Conservation (phyloP, 2,329 filamentous ascomycete species). For the Botrytis squamosa region DNA sequence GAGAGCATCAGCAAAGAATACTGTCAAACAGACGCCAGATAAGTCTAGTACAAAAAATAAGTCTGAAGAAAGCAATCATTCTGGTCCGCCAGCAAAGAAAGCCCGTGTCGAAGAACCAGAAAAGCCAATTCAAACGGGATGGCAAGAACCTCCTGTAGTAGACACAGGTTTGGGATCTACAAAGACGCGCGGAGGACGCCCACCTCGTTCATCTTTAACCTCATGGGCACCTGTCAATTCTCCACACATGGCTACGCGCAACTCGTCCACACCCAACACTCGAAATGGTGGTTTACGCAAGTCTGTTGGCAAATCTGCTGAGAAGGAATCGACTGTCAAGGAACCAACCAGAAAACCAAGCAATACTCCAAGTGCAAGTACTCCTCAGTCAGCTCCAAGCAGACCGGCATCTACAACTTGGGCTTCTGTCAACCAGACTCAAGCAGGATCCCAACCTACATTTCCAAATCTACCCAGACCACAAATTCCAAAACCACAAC, state of each 20-base stretch:
- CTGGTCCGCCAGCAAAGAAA: slow-evolving; percentile 29
- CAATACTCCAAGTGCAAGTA: slow-evolving; percentile 8
- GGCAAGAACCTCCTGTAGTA: slow-evolving; percentile 37
- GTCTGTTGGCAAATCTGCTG: neutral
- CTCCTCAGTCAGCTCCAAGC: slow-evolving; percentile 16
- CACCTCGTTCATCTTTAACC: slow-evolving; percentile 11
- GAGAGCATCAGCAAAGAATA: slow-evolving; percentile 6
- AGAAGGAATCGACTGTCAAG: slow-evolving; percentile 1
- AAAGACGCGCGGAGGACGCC: slow-evolving; percentile 14
- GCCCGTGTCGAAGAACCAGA: slow-evolving; percentile 28
- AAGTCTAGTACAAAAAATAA: neutral
- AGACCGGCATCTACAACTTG: slow-evolving; percentile 16
- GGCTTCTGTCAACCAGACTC: slow-evolving; percentile 24
- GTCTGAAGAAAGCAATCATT: slow-evolving; percentile 12
- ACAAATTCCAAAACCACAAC: slow-evolving; percentile 19
- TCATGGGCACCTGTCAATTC: slow-evolving; percentile 36
- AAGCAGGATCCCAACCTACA: slow-evolving; percentile 12
- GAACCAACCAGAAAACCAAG: slow-evolving; percentile 10
- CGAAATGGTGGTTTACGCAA: slow-evolving; percentile 10
- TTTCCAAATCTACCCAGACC: slow-evolving; percentile 6
- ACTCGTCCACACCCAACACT: slow-evolving; percentile 17
- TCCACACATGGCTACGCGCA: slow-evolving; percentile 15
- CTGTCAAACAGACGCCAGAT: slow-evolving; percentile 13
- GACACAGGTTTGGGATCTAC: slow-evolving; percentile 28
- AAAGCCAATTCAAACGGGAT: slow-evolving; percentile 28